Conservation (phyloP, 2,329 filamentous ascomycete species). For the Clathrospora elynae region DNA sequence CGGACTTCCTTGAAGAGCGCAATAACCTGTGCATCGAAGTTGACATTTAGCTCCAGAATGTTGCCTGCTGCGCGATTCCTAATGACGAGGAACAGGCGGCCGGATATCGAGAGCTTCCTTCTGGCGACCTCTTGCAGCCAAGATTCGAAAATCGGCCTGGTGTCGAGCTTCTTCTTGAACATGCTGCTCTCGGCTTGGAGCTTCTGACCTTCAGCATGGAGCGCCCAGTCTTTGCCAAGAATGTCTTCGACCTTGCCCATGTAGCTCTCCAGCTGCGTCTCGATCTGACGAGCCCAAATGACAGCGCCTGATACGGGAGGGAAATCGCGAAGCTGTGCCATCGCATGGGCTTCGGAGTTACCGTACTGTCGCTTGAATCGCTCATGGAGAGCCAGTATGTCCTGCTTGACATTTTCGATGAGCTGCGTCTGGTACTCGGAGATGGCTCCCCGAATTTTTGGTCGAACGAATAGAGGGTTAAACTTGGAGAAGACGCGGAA, state of each 20-base stretch:
- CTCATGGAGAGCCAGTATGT: constrained; percentile 90
- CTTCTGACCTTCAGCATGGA: constrained; percentile 94
- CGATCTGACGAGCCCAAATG: constrained; percentile 96
- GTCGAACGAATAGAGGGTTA: constrained; percentile 95
- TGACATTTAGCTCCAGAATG: constrained; percentile 84
- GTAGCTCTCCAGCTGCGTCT: constrained; percentile 91
- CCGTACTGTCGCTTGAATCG: constrained; percentile 99
- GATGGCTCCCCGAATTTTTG: constrained; percentile 98
- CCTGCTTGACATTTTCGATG: constrained; percentile 96
- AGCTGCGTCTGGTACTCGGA: constrained; percentile 97
- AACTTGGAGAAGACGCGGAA: constrained; percentile 99
- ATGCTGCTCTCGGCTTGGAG: constrained; percentile 87
- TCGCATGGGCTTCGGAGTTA: constrained; percentile 94
- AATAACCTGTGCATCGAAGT: constrained; percentile 97
- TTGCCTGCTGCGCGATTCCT: constrained; percentile 91
- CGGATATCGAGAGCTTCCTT: constrained; percentile 88
- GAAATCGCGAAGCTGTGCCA: constrained; percentile 95
- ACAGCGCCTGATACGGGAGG: constrained; percentile 96
- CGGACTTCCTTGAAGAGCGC: constrained; percentile 98
- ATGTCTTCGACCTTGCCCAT: constrained; percentile 99
- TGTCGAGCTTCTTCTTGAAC: constrained; percentile 96
- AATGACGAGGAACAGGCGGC: constrained; percentile 86
- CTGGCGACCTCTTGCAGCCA: constrained; percentile 91
- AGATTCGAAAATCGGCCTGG: constrained; percentile 88
- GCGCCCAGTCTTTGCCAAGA: constrained; percentile 88